Conservation (phyloP, 2,329 filamentous ascomycete species). For the Trichoderma sp. region DNA sequence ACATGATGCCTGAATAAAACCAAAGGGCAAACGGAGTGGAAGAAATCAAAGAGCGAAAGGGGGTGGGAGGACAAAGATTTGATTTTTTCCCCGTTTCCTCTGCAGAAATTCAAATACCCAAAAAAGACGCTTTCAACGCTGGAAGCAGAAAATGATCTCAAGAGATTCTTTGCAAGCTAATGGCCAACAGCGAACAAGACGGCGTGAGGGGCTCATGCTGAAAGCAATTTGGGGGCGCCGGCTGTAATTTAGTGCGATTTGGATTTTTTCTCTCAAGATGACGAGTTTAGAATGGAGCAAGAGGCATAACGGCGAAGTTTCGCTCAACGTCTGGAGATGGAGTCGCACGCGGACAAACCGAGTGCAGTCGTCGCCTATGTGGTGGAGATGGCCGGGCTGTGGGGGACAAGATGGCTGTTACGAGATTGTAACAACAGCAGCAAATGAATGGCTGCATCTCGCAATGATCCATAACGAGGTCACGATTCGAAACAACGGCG, state of each 20-base stretch:
- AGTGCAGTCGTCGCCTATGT: conserved; percentile 5
- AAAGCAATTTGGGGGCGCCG: conserved; percentile 8
- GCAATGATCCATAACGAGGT: neutral
- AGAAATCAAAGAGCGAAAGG: neutral
- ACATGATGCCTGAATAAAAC: conserved; percentile 26
- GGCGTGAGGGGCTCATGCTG: conserved; percentile 11
- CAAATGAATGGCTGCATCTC: neutral
- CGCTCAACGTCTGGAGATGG: conserved; percentile 11
- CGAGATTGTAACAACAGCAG: neutral
- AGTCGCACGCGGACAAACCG: neutral
- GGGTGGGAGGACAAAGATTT: neutral
- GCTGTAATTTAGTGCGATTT: neutral
- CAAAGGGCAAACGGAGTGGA: neutral
- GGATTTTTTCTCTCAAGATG: neutral
- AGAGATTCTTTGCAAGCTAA: neutral
- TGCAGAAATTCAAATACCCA: neutral
- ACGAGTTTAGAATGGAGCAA: conserved; percentile 5
- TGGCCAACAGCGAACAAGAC: neutral
- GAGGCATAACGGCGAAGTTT: conserved; percentile 7
- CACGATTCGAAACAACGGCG: neutral
- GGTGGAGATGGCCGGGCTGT: conserved; percentile 2
- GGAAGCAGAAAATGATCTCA: neutral
- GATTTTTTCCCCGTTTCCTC: neutral
- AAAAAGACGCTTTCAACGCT: neutral
- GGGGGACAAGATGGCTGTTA: neutral